These are phyloP conservation scores for Kwoniella dendrophila DNA, from an alignment of 768 basidiomycete genomes.

Conservation along the genomic window DNA sequence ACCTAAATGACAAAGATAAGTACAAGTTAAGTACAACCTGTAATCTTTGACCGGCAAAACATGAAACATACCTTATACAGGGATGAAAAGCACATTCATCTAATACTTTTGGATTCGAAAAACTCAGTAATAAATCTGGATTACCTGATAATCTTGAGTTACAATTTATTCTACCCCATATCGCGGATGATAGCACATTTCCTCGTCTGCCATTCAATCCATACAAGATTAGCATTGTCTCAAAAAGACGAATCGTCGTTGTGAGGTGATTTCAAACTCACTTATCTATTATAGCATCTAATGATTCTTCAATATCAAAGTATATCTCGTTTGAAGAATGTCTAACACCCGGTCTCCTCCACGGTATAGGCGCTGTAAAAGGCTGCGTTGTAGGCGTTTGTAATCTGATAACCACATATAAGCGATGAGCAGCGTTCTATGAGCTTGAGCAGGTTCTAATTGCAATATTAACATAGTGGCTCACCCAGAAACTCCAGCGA, in stretches of 20 bases:
- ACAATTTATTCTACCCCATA: slow-evolving; percentile 76
- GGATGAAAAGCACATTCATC: slow-evolving; percentile 86
- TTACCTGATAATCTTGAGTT: slow-evolving; percentile 77
- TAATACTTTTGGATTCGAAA: slow-evolving; percentile 73
- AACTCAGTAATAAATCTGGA: slow-evolving; percentile 79
- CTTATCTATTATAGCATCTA: slow-evolving; percentile 78
- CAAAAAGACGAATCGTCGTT: not conserved
- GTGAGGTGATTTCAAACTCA: slow-evolving; percentile 54
- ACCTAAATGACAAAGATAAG: slow-evolving; percentile 57
- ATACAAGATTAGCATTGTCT: not conserved
- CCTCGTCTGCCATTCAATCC: slow-evolving; percentile 64
- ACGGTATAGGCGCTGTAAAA: slow-evolving; percentile 89
- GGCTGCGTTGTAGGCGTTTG: slow-evolving; percentile 57
- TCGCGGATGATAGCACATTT: slow-evolving; percentile 66
- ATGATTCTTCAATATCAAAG: slow-evolving; percentile 83
- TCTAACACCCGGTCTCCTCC: slow-evolving; percentile 80
- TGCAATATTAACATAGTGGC: slow-evolving; percentile 18
- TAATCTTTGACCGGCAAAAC: not conserved
- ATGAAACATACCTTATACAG: slow-evolving; percentile 74
- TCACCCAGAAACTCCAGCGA: slow-evolving; percentile 62
- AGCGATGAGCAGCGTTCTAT: not conserved
- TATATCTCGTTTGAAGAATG: slow-evolving; percentile 90
- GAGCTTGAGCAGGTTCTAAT: not conserved
- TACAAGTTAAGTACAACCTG: not conserved
- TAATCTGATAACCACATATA: slow-evolving; percentile 30